Evolutionary conservation across 805 yeast genomes (phyloP), one percentile per base, ranked within the genome.

Genomic region (Pichia thaimueangensis): DNA sequence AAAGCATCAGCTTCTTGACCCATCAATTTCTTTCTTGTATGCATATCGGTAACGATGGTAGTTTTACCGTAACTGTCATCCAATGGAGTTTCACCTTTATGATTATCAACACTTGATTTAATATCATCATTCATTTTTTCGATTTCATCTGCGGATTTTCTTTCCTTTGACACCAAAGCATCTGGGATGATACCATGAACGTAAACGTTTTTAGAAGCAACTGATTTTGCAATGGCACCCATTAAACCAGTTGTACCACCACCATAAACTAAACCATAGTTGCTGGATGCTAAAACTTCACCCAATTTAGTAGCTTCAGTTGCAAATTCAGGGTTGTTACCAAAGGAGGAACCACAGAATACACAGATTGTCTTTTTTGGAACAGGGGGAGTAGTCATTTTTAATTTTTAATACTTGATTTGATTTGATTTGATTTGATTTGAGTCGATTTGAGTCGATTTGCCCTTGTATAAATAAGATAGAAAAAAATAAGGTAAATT

Each of bases 161-260:
- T 70, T 59, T 86, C 95, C 49, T 81, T 75, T 7, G 79, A 66
- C 44, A 86, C 83, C 50, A 87, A 68, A 0, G 95, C 94, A 51
- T 75, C 76, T n/a, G 95, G 95, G 44, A 87, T 86, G 52, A 86
- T 74, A 6, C 95, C 96, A 52, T 83, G 87, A 29, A 86, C 95
- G 45, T 76, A 73, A 4, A 86, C 88, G 10, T 74, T 74, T 35
- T 64, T 69, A 23, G 71, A 37, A 50, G 78, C 76, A 35, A 80
- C 74, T 1, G 83, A 72, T 42, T 74, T 70, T 9, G 91, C 89
- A 44, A 85, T 76, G 4, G 76, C 69, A 10, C 93, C 93, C 89
- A 85, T 85, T 39, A 85, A 59, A 4, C 93, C 91, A 2, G 88
- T 82, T 27, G 91, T 80, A 17, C 96, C 95, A 30, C 96, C 96